Conservation (phyloP, 2,329 filamentous ascomycete genomes). For the Nemania sp. region DNA sequence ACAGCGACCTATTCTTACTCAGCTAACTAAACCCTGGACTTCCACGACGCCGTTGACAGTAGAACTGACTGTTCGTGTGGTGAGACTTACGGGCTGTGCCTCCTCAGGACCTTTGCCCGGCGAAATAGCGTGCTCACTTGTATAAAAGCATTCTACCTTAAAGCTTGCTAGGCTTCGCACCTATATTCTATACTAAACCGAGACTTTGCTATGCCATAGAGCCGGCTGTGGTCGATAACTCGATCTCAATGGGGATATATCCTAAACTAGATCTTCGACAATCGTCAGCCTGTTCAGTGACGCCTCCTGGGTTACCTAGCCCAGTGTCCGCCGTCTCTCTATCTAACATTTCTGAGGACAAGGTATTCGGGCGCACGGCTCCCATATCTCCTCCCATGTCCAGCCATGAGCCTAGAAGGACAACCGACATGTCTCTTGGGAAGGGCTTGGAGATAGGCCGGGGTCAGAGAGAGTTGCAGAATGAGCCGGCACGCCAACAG, state of each 20-base stretch:
- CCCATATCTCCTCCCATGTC: slow-evolving; percentile 69
- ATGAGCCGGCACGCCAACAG: slow-evolving; percentile 57
- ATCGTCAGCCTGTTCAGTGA: slow-evolving; percentile 64
- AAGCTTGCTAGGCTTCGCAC: slow-evolving; percentile 28
- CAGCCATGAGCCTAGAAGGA: slow-evolving; percentile 64
- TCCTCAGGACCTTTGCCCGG: slow-evolving; percentile 43
- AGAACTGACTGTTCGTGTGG: slow-evolving; percentile 42
- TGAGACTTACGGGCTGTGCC: slow-evolving; percentile 45
- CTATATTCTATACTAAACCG: slow-evolving; percentile 9
- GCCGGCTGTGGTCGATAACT: slow-evolving; percentile 37
- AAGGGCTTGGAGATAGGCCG: slow-evolving; percentile 55
- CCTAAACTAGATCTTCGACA: slow-evolving; percentile 63
- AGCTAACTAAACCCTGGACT: slow-evolving; percentile 44
- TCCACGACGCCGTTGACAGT: slow-evolving; percentile 40
- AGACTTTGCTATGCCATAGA: slow-evolving; percentile 43
- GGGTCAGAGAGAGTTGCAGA: slow-evolving; percentile 51
- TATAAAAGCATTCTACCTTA: slow-evolving; percentile 25
- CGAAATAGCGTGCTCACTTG: slow-evolving; percentile 29
- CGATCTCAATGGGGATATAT: slow-evolving; percentile 67
- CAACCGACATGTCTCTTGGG: slow-evolving; percentile 58
- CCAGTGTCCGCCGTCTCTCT: slow-evolving; percentile 63
- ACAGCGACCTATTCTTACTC: slow-evolving; percentile 36
- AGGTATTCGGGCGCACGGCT: slow-evolving; percentile 58
- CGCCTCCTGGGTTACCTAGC: slow-evolving; percentile 65
- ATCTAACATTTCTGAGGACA: slow-evolving; percentile 60